These are phyloP conservation scores for Herpetomonas tarakana DNA, from an alignment of 208 protist genomes.

Conservation along the genomic window DNA sequence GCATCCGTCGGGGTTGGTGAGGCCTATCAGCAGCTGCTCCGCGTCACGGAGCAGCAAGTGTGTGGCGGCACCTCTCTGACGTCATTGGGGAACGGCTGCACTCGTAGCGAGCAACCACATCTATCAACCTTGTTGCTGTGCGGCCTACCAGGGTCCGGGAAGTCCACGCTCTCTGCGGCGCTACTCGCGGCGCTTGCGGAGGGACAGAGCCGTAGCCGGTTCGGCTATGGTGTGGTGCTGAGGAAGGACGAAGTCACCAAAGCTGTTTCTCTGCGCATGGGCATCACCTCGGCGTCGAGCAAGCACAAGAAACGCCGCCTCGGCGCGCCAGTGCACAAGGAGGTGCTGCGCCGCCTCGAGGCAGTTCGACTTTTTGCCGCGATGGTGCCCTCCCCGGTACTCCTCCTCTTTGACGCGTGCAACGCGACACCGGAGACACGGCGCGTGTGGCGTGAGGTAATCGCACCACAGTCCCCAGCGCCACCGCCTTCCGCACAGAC, in stretches of 20 bases:
- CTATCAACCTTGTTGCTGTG: slow-evolving; percentile 37
- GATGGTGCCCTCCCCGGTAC: slow-evolving; percentile 10
- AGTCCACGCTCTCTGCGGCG: slow-evolving; percentile 27
- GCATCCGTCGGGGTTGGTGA: slow-evolving; percentile 21
- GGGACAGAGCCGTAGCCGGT: slow-evolving; percentile 12
- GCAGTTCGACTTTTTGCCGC: slow-evolving; percentile 5
- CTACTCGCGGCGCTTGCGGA: slow-evolving; percentile 11
- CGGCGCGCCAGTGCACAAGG: slow-evolving; percentile 32
- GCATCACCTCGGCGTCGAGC: slow-evolving; percentile 42
- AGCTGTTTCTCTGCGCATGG: slow-evolving; percentile 23
- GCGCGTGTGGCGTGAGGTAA: slow-evolving; percentile 21
- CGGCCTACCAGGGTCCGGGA: slow-evolving; percentile 55
- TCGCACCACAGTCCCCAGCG: too few relatives aligned
- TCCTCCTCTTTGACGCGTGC: slow-evolving; percentile 83
- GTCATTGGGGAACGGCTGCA: background rate
- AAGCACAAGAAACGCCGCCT: slow-evolving; percentile 70
- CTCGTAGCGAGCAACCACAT: background rate
- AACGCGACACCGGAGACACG: slow-evolving; percentile 48
- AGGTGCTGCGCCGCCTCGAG: background rate
- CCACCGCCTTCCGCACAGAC: too few relatives aligned
- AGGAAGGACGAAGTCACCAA: slow-evolving; percentile 50
- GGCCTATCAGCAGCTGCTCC: slow-evolving; percentile 38
- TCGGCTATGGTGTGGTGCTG: slow-evolving; percentile 46
- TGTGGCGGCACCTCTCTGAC: too few relatives aligned
- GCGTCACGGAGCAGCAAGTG: slow-evolving; percentile 26